Percentiles rank a stretch among this genome's conserved stretches.
These are phyloP conservation scores for Dendrobium huoshanense DNA, from an alignment of 106 monocot genomes.

Conservation along the genomic window DNA sequence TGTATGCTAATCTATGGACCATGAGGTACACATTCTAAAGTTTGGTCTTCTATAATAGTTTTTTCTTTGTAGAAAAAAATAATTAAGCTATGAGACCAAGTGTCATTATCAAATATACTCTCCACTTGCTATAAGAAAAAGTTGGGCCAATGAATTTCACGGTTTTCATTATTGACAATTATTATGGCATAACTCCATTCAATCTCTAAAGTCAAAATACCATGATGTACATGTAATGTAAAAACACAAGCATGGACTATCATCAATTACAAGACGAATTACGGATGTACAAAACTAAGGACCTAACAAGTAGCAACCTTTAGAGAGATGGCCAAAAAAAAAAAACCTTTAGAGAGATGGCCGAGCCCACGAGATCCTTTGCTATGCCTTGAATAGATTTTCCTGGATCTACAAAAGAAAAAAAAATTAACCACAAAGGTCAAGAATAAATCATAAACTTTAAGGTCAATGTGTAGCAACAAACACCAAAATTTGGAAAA, in stretches of 20 bases:
- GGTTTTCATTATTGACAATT: not conserved
- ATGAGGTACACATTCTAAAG: too few species aligned
- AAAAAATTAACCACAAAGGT: constrained; percentile 7
- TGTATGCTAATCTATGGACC: too few species aligned
- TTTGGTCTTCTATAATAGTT: too few species aligned
- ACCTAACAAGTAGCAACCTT: constrained; percentile 43
- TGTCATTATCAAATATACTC: too few species aligned
- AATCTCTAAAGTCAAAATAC: not conserved
- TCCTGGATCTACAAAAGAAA: constrained; percentile 40
- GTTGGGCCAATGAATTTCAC: too few species aligned
- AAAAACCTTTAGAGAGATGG: constrained; percentile 74
- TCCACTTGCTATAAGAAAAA: too few species aligned
- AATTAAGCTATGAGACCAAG: too few species aligned
- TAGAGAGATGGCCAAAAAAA: constrained; percentile 47
- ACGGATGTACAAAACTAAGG: not conserved
- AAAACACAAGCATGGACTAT: not conserved
- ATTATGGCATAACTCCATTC: not conserved
- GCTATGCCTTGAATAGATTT: constrained; percentile 72
- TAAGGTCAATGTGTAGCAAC: not conserved
- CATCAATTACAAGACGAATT: not conserved
- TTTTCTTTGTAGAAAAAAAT: too few species aligned
- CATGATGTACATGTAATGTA: not conserved
- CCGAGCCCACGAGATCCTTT: constrained; percentile 76
- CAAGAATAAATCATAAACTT: not conserved
- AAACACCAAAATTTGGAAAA: not conserved